These are phyloP conservation scores for Scedosporium apiospermum DNA, from an alignment of 2,329 filamentous ascomycete species.

Conservation along the genomic window DNA sequence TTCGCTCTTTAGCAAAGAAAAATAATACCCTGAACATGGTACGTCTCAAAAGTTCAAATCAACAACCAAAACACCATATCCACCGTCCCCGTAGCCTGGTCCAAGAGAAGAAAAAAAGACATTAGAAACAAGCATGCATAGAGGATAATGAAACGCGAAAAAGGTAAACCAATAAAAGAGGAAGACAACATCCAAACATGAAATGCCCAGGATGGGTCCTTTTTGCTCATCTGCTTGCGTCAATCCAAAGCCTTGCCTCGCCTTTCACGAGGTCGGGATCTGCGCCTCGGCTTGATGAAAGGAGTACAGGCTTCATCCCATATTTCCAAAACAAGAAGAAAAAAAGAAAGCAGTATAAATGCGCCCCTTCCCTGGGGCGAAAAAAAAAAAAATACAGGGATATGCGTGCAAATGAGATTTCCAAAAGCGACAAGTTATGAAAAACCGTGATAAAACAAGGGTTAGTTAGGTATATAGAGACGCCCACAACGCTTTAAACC, in stretches of 20 bases:
- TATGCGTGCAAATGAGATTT: background rate
- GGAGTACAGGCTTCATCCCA: background rate
- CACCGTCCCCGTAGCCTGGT: background rate
- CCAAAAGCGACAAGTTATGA: background rate
- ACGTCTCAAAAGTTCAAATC: background rate
- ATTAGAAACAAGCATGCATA: background rate
- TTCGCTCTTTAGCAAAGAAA: background rate
- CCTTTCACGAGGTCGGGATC: background rate
- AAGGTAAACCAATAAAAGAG: background rate
- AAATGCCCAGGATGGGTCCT: background rate
- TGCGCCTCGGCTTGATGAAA: background rate
- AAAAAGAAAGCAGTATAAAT: background rate
- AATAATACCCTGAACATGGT: background rate
- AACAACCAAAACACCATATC: background rate
- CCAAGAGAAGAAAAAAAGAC: background rate
- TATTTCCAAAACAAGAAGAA: background rate
- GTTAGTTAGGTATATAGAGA: background rate
- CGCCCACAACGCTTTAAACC: background rate
- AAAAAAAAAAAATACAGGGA: background rate
- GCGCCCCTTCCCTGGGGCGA: background rate
- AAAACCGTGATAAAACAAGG: constrained; percentile 2
- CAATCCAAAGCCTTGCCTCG: background rate
- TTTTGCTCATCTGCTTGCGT: background rate
- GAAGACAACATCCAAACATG: too few relatives aligned
- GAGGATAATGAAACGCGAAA: background rate